These are phyloP conservation scores for Coriolopsis trogii DNA, from an alignment of 1,284 basidiomycete genomes.

Conservation along the genomic window DNA sequence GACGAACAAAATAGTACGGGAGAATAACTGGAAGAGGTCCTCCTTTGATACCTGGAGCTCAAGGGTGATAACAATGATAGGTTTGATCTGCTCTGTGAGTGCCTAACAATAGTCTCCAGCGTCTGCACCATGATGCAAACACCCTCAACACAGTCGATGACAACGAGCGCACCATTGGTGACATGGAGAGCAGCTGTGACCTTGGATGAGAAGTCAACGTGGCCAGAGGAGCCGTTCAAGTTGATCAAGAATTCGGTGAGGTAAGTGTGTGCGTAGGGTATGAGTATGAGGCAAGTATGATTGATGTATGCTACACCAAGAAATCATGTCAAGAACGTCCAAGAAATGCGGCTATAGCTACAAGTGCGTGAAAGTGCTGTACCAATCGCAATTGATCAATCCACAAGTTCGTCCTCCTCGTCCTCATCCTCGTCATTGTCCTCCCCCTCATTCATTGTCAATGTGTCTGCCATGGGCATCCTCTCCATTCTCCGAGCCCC, in stretches of 20 bases:
- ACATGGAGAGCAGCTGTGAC: slow-evolving; percentile 99
- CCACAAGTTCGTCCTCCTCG: too few species aligned
- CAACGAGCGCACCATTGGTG: slow-evolving; percentile 97
- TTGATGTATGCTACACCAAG: too few species aligned
- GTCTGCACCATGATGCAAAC: slow-evolving; percentile 99
- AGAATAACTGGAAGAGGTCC: slow-evolving; percentile 97
- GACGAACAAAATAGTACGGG: slow-evolving; percentile 95
- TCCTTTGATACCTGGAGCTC: slow-evolving; percentile 99
- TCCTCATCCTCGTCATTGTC: too few species aligned
- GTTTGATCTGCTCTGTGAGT: slow-evolving; percentile 98
- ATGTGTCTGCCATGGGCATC: too few species aligned
- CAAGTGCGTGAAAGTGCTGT: too few species aligned
- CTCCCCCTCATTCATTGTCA: too few species aligned
- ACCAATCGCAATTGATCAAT: too few species aligned
- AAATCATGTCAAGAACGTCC: too few species aligned
- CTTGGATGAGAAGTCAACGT: slow-evolving; percentile 99
- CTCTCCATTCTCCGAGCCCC: too few species aligned
- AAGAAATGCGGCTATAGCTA: too few species aligned
- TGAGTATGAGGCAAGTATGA: too few species aligned
- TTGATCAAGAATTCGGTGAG: slow-evolving; percentile 99
- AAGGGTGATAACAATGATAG: slow-evolving; percentile 98
- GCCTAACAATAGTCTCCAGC: slow-evolving; percentile 98
- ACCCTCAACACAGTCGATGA: slow-evolving; percentile 99
- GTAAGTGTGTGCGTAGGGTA: too few species aligned
- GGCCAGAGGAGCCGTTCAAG: slow-evolving; percentile 99